Evolutionary conservation across 2,329 filamentous ascomycete genomes (phyloP).

Genomic region (Colletotrichum sp.): DNA sequence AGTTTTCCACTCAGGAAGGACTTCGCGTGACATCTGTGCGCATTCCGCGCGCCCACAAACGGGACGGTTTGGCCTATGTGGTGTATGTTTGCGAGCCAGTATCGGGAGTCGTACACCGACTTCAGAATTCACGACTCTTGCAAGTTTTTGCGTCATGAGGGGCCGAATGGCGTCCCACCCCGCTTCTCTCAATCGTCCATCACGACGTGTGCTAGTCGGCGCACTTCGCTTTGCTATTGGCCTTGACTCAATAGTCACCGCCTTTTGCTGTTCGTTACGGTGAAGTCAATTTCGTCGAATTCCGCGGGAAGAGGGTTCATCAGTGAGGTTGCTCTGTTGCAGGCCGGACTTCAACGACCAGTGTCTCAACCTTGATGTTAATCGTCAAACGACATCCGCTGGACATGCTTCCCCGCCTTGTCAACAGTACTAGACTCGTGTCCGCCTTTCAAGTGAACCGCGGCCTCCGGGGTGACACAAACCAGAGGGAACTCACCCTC

Average conservation of each 20-base stretch:
- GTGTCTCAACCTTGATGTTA: background rate
- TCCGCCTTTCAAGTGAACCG: background rate
- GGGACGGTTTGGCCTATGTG: background rate
- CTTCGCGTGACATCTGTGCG: background rate
- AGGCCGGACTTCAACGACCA: background rate
- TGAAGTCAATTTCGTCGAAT: background rate
- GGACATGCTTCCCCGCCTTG: background rate
- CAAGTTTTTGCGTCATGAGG: background rate
- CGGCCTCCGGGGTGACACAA: background rate
- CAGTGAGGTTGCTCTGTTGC: background rate
- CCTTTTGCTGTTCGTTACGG: background rate
- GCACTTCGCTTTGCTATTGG: background rate
- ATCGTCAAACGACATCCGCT: background rate
- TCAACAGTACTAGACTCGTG: background rate
- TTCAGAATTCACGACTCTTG: background rate
- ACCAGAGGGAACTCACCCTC: background rate
- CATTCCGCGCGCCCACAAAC: background rate
- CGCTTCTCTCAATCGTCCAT: background rate
- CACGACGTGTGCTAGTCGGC: background rate
- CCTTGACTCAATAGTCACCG: constrained; percentile 4
- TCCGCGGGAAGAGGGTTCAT: background rate
- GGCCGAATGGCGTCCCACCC: background rate
- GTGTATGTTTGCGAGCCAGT: background rate
- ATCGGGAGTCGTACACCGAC: background rate
- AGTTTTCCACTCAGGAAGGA: background rate